These are phyloP conservation scores for Penicillium psychrosexuale DNA, from an alignment of 2,329 filamentous ascomycete species.

Conservation along the genomic window DNA sequence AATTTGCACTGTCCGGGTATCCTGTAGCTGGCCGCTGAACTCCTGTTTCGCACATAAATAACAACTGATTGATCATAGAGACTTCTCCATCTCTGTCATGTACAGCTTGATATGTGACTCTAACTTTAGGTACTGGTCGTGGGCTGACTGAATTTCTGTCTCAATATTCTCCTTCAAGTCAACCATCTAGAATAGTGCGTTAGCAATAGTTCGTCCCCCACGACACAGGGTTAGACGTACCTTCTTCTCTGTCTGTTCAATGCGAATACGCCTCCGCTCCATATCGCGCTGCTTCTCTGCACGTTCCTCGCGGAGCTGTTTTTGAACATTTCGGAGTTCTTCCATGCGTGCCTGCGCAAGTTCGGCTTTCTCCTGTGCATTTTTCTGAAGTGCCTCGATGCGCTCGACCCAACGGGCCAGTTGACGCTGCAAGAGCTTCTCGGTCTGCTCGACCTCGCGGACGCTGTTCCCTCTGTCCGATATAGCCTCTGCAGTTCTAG, in stretches of 20 bases:
- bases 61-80: constrained; percentile 49
- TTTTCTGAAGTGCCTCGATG: constrained; percentile 76
- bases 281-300: constrained; percentile 86
- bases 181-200: constrained; percentile 66
- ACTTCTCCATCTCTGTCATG: constrained; percentile 98
- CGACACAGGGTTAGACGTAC: constrained; percentile 47
- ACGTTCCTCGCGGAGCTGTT: constrained; percentile 77
- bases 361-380: constrained; percentile 75
- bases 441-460: constrained; percentile 84
- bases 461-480: constrained; percentile 86
- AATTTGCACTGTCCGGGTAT: constrained; percentile 39
- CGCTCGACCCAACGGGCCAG: constrained; percentile 80
- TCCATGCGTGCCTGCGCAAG: constrained; percentile 87
- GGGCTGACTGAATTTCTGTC: constrained; percentile 82
- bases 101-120: constrained; percentile 96
- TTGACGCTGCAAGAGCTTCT: constrained; percentile 79
- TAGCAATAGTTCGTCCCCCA: constrained; percentile 14
- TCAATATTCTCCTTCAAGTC: constrained; percentile 98
- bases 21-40: constrained; percentile 37
- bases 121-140: constrained; percentile 96
- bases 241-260: constrained; percentile 99
- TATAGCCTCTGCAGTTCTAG: constrained; percentile 79
- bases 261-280: constrained; percentile 84
- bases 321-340: constrained; percentile 75
- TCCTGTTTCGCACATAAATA: constrained; percentile 35